phyloP scores from a whole-genome alignment of 2,329 filamentous ascomycete species.

The Ceratocystis alfenasii region DNA sequence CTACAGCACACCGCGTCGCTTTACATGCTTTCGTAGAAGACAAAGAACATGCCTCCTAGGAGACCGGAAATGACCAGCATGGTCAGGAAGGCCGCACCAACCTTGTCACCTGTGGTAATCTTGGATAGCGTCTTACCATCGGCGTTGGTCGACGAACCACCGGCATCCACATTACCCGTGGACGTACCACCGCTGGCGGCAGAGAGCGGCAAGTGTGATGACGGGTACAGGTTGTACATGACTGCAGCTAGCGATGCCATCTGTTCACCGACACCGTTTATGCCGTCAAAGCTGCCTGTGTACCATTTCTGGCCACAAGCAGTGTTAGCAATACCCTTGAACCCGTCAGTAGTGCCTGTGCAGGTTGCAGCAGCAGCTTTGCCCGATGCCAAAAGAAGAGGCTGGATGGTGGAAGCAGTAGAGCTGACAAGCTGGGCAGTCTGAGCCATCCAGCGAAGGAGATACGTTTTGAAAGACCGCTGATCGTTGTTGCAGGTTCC shows the following conservation, averaged over 20 bases:
- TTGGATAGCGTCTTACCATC: conserved; percentile 30
- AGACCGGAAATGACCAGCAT: conserved; percentile 38
- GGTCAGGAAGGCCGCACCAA: conserved; percentile 46
- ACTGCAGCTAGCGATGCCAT: conserved; percentile 55
- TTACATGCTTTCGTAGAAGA: conserved; percentile 26
- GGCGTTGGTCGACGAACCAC: conserved; percentile 28
- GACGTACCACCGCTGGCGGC: conserved; percentile 48
- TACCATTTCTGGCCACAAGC: conserved; percentile 58
- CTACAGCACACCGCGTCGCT: conserved; percentile 18
- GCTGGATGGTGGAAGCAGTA: conserved; percentile 38
- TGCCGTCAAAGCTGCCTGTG: conserved; percentile 43
- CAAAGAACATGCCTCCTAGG: conserved; percentile 39
- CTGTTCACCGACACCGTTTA: conserved; percentile 54
- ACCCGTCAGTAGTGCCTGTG: conserved; percentile 36
- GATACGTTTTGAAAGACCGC: conserved; percentile 63
- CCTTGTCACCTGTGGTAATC: conserved; percentile 41
- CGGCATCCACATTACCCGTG: conserved; percentile 34
- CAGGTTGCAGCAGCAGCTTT: conserved; percentile 42
- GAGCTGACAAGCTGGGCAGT: conserved; percentile 44
- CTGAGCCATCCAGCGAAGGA: conserved; percentile 52
- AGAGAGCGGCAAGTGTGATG: conserved; percentile 38
- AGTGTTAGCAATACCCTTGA: conserved; percentile 43
- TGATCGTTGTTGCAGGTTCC: conserved; percentile 58
- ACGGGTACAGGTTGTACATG: conserved; percentile 45
- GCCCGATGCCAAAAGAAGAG: conserved; percentile 41